phyloP scores from a whole-genome alignment of 805 yeast genomes.

The Spathaspora sp. region DNA sequence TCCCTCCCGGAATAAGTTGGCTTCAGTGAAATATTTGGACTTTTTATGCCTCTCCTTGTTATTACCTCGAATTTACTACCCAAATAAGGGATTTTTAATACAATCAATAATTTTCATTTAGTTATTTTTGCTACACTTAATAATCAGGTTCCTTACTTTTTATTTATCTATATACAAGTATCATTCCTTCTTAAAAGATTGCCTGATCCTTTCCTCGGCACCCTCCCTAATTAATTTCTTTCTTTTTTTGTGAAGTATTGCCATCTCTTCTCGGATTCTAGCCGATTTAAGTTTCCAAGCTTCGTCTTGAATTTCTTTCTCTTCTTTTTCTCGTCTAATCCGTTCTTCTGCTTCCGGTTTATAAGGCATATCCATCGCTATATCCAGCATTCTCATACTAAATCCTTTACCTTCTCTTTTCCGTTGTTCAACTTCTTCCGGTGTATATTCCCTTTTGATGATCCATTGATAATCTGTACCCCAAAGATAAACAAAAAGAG shows the following conservation, averaged over 20 bases:
- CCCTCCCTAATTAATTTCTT: not conserved
- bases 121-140: not conserved
- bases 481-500: not conserved
- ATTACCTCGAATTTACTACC: too few species aligned
- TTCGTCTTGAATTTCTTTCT: not conserved
- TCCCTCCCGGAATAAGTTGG: constrained; percentile 7
- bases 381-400: not conserved
- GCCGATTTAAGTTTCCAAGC: not conserved
- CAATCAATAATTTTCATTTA: not conserved
- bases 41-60: too few species aligned
- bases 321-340: constrained; percentile 10
- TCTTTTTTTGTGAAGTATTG: not conserved
- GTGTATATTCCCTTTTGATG: constrained; percentile 11
- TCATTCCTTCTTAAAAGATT: not conserved
- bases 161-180: not conserved
- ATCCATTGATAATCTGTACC: not conserved
- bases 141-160: not conserved
- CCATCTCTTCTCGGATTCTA: not conserved
- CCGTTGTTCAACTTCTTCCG: constrained; percentile 37
- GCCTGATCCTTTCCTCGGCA: not conserved
- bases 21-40: not conserved
- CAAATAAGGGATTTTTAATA: too few species aligned
- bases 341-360: constrained; percentile 40
- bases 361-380: not conserved
- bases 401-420: constrained; percentile 29